Percentiles rank a stretch among this genome's conserved stretches.
These are phyloP conservation scores for Flaveria bidentis DNA, from an alignment of 129 eudicot genomes.

Conservation along the genomic window DNA sequence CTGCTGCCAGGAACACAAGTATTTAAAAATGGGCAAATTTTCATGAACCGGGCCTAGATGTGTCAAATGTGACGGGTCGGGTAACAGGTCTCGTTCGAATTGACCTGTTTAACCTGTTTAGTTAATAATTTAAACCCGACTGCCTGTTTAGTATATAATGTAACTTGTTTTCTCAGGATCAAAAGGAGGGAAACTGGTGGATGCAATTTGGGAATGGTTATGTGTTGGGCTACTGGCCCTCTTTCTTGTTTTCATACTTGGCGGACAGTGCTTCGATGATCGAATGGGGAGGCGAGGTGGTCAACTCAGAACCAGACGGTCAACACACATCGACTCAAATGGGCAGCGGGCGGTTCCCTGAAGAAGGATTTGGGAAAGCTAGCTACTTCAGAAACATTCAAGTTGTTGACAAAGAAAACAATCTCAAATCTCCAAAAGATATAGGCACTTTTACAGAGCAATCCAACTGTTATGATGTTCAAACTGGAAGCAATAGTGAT, in stretches of 20 bases:
- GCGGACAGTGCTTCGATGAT: slow-evolving; percentile 87
- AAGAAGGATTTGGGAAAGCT: slow-evolving; percentile 82
- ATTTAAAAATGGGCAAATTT: not conserved
- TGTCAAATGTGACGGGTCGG: not conserved
- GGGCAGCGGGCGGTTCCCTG: slow-evolving; percentile 94
- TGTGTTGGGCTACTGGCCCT: slow-evolving; percentile 85
- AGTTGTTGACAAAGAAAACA: slow-evolving; percentile 72
- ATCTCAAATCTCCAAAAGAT: slow-evolving; percentile 70
- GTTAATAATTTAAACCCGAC: too few species aligned
- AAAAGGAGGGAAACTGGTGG: slow-evolving; percentile 94
- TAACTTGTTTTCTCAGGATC: slow-evolving; percentile 50
- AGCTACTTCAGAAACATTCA: slow-evolving; percentile 87
- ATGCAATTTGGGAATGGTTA: slow-evolving; percentile 84
- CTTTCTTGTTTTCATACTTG: slow-evolving; percentile 72
- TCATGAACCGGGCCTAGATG: not conserved
- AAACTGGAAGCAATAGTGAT: slow-evolving; percentile 76
- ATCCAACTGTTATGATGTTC: slow-evolving; percentile 86
- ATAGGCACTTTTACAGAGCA: slow-evolving; percentile 86
- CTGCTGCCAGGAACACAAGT: slow-evolving; percentile 23
- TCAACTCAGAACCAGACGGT: slow-evolving; percentile 70
- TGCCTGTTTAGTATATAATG: not conserved
- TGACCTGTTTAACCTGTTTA: too few species aligned
- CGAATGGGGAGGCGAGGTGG: slow-evolving; percentile 93
- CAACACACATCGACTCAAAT: slow-evolving; percentile 86
- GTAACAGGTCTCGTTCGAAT: not conserved